Evolutionary conservation across 305 asterid genomes (phyloP), one percentile per base, ranked within the genome.

Genomic region (Plantago coronopus): DNA sequence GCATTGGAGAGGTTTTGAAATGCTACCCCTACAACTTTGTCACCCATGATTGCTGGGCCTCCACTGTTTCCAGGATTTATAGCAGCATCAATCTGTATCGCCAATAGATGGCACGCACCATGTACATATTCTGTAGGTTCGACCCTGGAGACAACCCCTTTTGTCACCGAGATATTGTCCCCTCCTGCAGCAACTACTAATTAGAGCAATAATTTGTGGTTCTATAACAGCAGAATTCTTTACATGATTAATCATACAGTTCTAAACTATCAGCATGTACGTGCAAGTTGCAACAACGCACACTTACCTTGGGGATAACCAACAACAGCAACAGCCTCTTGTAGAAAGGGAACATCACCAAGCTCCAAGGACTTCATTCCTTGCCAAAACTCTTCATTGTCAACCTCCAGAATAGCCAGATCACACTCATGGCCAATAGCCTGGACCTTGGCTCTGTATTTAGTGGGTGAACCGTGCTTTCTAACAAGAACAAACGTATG

Each of bases 51-150:
- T 64, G 98, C 98, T 5, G 98, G 98, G 43, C 97, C 98, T 57
- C 98, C 98, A 57, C 97, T 91, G 65, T 91, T 91, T 55, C 97
- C 98, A 10, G 98, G 97, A 77, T 91, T 91, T 72, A 91, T 91
- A 61, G 98, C 98, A 37, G 98, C 98, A 74, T 91, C 98, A 72
- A 91, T 91, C 80, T 91, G 98, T 68, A 91, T 91, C 16, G 98
- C 95, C 77, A 91, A 68, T 17, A 88, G 87, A 68, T 88, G 98
- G 31, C 95, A 75, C 38, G 95, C 91, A 64, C 98, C 95, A 69
- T 91, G 98, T 19, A 86, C 95, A 51, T 91, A 91, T 64, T 91
- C 95, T 4, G 97, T 91, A 50, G 88, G 98, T 75, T 91, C 98
- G 65, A 91, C 98, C 74, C 98, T 83, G 38, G 97, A 91, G 59